Base-by-base conservation (phyloP, 2,329 filamentous ascomycete species). In the Neofusicoccum kwambonambiense region DNA sequence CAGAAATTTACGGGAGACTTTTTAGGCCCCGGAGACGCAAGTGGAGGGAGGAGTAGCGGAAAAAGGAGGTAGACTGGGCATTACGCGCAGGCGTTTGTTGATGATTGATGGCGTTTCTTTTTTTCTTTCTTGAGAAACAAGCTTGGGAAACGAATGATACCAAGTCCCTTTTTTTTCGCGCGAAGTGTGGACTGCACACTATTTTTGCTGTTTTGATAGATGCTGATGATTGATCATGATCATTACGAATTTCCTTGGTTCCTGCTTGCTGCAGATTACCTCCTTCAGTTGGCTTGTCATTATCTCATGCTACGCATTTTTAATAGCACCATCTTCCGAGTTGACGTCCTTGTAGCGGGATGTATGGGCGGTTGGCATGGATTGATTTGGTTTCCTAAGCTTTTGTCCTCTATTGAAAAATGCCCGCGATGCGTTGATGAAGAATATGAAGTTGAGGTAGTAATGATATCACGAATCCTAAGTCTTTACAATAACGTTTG, bases 1-100 rank as follows among this genome's bases (percentile, higher is more conserved):
- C 56, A 62, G 39, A 65, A 62, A 39, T 15, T 65, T n/a, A 65
- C 64, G 15, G 49, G 57, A 19, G 64, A 65, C n/a, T 49, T 65
- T 3, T 15, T 65, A n/a, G 45, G 61, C 31, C n/a, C 39, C 5
- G 61, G 39, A 45, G 49, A 37, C 35, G 37, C 41, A 54, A 15
- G 37, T 11, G 50, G 54, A 27, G 44, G 41, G 35, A 39, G 56
- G 27, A 37, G 42, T 44, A 9, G 54, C 11, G 56, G 42, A 47
- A 60, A 27, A 54, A 19, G 50, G 42, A 35, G 31, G 42, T 60
- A 60, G 56, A 35, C 12, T 35, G 56, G 27, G 42, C 27, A 47
- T 47, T 12, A 31, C 31, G 11, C 9, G 41, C n/a, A 47, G 56
- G 56, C 42, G 50, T 52, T 34, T 52, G 50, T 37, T n/a, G 50